Base-by-base conservation (phyloP, 1,139 yeast species). In the Blastobotrys ciferrii region DNA sequence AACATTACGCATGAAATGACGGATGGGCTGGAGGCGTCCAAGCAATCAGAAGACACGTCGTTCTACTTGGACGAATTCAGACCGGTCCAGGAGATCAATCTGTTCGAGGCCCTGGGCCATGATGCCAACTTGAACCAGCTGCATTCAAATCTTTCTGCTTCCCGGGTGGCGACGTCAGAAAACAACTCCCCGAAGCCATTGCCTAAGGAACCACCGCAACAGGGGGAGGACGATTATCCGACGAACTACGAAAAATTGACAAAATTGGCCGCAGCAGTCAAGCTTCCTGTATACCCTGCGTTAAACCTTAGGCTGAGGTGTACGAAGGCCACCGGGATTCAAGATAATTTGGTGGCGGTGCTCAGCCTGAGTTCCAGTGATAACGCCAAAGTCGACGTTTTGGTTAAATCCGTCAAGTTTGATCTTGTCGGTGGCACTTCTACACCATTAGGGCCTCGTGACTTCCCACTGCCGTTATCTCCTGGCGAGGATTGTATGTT, bases 251-350 rank as follows among this genome's bases (percentile, higher is more conserved):
- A 45, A 19, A 45, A 42, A 18, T 25, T 44, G 17, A 18, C 36
- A 12, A 49, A 49, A 32, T 42, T 50, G 36, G 51, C 53, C 1
- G 51, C 57, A 3, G 53, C 46, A 33, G 43, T 49, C 6, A 44
- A 48, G 12, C 51, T 78, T 3, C 74, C 78, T 1, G 76, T 78
- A 1, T 69, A 71, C 20, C 75, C 82, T 1, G 71, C 80, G 0
- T 65, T 79, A 44, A 78, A 80, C 37, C 73, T 84, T 56, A 72
- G 80, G 51, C 68, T 84, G 37, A 75, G 82, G 55, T 76, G 82
- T 48, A 72, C 81, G 25, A 74, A 77, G 63, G 73, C 86, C 1
- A 81, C 79, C 1, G 82, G 82, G 4, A 71, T 80, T 46, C 74
- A 76, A 53, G 75, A 76, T 49, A 65, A 74, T 18, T 60, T 81